Conservation (phyloP, 176 grass and related monocot species). For the Zoysia pacifica region DNA sequence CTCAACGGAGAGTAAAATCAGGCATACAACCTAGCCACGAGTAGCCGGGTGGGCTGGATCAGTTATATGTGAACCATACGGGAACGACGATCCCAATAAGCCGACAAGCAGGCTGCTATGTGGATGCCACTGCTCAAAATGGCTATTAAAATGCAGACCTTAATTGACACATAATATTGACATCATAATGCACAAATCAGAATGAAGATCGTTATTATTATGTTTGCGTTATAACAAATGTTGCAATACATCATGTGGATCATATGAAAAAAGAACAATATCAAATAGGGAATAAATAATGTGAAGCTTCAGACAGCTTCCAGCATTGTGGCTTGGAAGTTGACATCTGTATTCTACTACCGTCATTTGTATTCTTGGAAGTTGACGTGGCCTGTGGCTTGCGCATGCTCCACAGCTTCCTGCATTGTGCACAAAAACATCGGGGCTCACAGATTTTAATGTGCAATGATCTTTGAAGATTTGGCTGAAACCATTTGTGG, state of each 20-base stretch:
- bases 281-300: constrained; percentile 17
- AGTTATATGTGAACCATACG: neutral
- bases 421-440: constrained; percentile 37
- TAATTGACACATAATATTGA: neutral
- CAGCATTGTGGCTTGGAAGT: no score
- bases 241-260: constrained; percentile 13
- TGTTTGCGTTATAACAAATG: constrained; percentile 18
- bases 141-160: neutral
- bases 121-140: neutral
- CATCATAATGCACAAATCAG: neutral
- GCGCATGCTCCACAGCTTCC: constrained; percentile 90
- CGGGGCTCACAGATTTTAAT: neutral
- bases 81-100: neutral
- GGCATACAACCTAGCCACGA: neutral
- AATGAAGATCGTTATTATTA: neutral
- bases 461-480: neutral
- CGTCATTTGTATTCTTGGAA: constrained; percentile 87
- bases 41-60: neutral
- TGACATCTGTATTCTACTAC: constrained; percentile 7
- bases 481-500: neutral
- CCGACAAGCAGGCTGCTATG: neutral
- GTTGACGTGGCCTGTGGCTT: constrained; percentile 87
- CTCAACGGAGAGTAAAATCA: neutral
- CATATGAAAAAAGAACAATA: neutral
- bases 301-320: neutral